Evolutionary conservation across 805 yeast genomes (phyloP), one percentile per base, ranked within the genome.

Genomic region (Schizosaccharomyces japonicus): DNA sequence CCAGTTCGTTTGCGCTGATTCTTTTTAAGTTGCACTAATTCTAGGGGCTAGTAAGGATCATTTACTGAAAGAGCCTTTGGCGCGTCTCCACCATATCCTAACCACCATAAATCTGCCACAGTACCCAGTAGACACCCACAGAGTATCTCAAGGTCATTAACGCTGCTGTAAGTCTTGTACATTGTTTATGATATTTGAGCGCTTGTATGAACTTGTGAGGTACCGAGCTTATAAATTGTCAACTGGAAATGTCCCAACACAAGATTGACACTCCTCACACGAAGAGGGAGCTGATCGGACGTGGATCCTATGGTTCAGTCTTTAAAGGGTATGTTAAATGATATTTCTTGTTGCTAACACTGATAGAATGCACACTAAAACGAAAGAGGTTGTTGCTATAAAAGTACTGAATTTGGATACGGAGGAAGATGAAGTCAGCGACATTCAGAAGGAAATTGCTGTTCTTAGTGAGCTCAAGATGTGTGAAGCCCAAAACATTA

Each of bases 241-340:
- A n/a, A 29, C 13, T 29, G 13, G 32, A 34, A 34, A 42, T 42
- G 46, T 29, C 17, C 15, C 21, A 27, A 17, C 21, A 47, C 7
- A 33, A 63, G 54, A 56, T 54, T n/a, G 50, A 57, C 34, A 42
- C 54, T n/a, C 56, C 71, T 48, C 84, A 77, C 63, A 76, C 78
- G 56, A 70, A 94, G 44, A 78, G 87, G 11, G 95, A 90, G 62
- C 77, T 84, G 30, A 79, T 92, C 11, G 99, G 98, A 6, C 71
- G 92, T 50, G 99, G 99, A 21, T 90, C 84, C 65, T 90, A 90
- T 62, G 99, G 99, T 44, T 78, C 85, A 25, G 99, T 90, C 3
- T 90, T 87, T 62, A 85, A 84, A 60, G 98, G 94, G 19, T 65
- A 70, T 48, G 72, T 17, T 6, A 17, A 6, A 7, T 44, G 4